Conservation (phyloP, 1,284 basidiomycete species). For the Cystobasidiaceae sp. region DNA sequence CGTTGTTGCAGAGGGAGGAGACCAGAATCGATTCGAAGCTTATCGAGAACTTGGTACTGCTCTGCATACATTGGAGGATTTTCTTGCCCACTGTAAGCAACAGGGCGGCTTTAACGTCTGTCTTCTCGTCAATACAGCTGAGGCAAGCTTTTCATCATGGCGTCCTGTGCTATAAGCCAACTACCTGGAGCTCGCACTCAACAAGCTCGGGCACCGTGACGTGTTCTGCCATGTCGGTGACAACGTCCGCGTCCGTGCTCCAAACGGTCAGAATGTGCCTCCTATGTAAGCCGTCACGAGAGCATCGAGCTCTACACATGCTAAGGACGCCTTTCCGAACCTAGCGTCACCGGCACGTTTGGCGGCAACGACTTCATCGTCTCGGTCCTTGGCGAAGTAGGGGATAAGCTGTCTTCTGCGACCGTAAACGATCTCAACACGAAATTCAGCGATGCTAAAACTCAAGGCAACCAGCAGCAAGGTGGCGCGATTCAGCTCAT, state of each 20-base stretch:
- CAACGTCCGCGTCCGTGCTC: conserved; percentile 68
- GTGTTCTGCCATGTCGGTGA: conserved; percentile 90
- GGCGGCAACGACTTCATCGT: conserved; percentile 31
- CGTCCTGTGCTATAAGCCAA: conserved; percentile 34
- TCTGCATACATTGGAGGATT: conserved; percentile 64
- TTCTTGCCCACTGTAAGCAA: conserved; percentile 64
- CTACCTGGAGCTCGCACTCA: conserved; percentile 51
- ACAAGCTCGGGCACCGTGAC: conserved; percentile 65
- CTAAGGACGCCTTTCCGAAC: neutral
- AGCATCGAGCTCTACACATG: neutral
- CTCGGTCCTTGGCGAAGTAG: conserved; percentile 28
- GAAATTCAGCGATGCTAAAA: conserved; percentile 18
- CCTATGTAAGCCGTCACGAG: conserved; percentile 49
- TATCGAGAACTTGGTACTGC: conserved; percentile 62
- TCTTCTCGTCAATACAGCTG: no score
- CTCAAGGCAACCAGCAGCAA: neutral
- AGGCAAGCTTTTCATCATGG: neutral
- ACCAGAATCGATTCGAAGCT: conserved; percentile 69
- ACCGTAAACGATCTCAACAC: conserved; percentile 18
- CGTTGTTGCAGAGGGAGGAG: conserved; percentile 21
- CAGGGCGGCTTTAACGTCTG: neutral
- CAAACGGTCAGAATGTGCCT: conserved; percentile 67
- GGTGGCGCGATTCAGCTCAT: neutral
- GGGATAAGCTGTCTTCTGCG: conserved; percentile 28
- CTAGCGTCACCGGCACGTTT: conserved; percentile 46